A percentile compares a stretch with the other conserved stretches of the same genome.
Evolutionary conservation across 2,329 filamentous ascomycete species (phyloP).

Genomic region (Penicillium sp.): DNA sequence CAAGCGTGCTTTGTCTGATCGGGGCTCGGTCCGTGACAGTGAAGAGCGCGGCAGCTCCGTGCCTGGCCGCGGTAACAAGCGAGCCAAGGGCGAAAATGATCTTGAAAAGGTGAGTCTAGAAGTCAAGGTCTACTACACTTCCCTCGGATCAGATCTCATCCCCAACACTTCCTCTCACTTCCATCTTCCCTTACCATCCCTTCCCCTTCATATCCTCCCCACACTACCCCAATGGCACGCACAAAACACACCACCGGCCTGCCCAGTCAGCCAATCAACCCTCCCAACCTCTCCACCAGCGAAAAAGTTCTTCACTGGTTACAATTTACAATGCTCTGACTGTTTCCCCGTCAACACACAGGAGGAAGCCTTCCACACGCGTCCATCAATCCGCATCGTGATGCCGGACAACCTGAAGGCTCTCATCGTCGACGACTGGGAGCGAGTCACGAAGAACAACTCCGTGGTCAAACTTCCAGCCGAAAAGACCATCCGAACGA

Average conservation of each 20-base stretch:
- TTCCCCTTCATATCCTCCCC: background rate
- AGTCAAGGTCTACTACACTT: no score
- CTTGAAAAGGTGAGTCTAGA: constrained; percentile 50
- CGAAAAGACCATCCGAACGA: constrained; percentile 71
- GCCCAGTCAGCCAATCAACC: background rate
- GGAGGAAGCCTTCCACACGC: constrained; percentile 85
- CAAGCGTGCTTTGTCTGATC: constrained; percentile 47
- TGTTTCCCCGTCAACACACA: constrained; percentile 44
- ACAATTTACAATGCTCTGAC: background rate
- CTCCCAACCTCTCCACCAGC: background rate
- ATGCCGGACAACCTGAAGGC: constrained; percentile 91
- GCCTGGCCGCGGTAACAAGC: constrained; percentile 49
- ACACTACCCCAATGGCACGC: background rate
- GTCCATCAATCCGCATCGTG: constrained; percentile 82
- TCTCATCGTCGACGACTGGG: constrained; percentile 96
- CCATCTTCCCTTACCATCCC: background rate
- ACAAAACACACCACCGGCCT: background rate
- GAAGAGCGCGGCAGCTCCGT: constrained; percentile 51
- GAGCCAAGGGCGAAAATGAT: constrained; percentile 48
- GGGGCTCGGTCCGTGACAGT: constrained; percentile 48
- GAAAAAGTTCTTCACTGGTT: background rate
- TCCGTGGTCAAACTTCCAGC: constrained; percentile 86
- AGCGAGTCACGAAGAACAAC: constrained; percentile 94
- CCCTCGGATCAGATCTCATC: no score
- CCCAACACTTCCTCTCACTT: background rate